phyloP scores from a whole-genome alignment of 2,329 filamentous ascomycete species.

The Phialophora tarda region DNA sequence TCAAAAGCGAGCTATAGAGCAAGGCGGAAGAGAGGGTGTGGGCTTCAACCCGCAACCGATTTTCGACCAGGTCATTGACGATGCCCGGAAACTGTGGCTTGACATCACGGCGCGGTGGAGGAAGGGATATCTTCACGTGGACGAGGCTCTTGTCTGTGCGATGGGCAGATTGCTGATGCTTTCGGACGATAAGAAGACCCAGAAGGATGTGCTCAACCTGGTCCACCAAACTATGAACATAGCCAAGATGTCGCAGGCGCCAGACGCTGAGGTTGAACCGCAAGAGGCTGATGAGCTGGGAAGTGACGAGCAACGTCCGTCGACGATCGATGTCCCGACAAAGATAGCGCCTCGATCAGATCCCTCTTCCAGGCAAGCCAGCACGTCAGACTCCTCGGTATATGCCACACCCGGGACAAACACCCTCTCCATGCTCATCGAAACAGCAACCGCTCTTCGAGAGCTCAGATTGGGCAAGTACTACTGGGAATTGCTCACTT shows the following conservation, averaged over 20 bases:
- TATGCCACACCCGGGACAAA: constrained; percentile 59
- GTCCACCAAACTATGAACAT: constrained; percentile 83
- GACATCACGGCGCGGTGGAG: constrained; percentile 80
- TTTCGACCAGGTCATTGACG: constrained; percentile 57
- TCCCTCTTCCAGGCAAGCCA: background rate
- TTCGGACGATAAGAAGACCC: constrained; percentile 65
- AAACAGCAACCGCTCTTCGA: constrained; percentile 65
- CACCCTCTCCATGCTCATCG: constrained; percentile 71
- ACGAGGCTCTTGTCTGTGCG: constrained; percentile 77
- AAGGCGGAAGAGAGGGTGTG: constrained; percentile 30
- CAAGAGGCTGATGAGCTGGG: constrained; percentile 1
- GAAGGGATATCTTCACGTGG: constrained; percentile 70
- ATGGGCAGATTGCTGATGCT: constrained; percentile 81
- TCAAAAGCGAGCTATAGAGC: constrained; percentile 42
- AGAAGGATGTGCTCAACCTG: constrained; percentile 73
- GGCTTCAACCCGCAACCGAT: constrained; percentile 42
- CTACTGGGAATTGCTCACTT: constrained; percentile 79
- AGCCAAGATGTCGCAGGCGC: constrained; percentile 6
- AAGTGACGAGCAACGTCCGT: constrained; percentile 9
- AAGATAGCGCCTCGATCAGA: background rate
- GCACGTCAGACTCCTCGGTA: constrained; percentile 16
- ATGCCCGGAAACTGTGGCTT: constrained; percentile 78
- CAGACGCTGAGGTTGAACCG: constrained; percentile 43
- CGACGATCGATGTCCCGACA: constrained; percentile 1
- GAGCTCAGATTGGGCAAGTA: constrained; percentile 66